Percentiles rank a stretch among this genome's conserved stretches.
Evolutionary conservation across 2,329 filamentous ascomycete species (phyloP).

Genomic region (Metarhizium robertsii): DNA sequence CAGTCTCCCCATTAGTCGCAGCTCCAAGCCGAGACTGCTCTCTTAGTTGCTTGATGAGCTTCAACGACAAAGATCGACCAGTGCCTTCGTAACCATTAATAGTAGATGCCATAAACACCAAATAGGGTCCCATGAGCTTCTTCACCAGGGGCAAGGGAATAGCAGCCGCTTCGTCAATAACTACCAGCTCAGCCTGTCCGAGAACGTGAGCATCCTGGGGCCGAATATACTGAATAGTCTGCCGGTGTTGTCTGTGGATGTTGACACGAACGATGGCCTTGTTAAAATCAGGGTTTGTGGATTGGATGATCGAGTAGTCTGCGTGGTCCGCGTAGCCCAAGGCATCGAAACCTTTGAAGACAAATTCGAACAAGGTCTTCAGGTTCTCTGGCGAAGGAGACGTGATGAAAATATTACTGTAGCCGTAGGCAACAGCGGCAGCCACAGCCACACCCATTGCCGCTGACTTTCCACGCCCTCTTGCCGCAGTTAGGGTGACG

Average conservation of each 20-base stretch:
- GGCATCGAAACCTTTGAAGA: conserved; percentile 97
- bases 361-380: conserved; percentile 96
- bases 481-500: conserved; percentile 82
- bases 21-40: conserved; percentile 72
- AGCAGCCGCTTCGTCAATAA: conserved; percentile 95
- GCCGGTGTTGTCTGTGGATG: conserved; percentile 85
- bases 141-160: conserved; percentile 88
- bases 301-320: conserved; percentile 97
- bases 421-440: conserved; percentile 88
- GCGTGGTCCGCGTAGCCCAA: conserved; percentile 89
- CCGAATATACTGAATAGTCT: conserved; percentile 97
- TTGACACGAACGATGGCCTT: conserved; percentile 98
- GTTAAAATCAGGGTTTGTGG: conserved; percentile 96
- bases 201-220: conserved; percentile 93
- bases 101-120: conserved; percentile 98
- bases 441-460: conserved; percentile 91
- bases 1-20: conserved; percentile 47
- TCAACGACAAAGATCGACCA: conserved; percentile 85
- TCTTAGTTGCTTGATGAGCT: conserved; percentile 92
- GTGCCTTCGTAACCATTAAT: conserved; percentile 99
- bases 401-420: conserved; percentile 99
- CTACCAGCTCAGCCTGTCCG: conserved; percentile 87
- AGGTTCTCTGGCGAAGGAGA: conserved; percentile 96
- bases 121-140: conserved; percentile 91
- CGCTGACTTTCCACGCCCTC: conserved; percentile 94